Evolutionary conservation across 2,329 filamentous ascomycete genomes (phyloP).

Genomic region (Trichoderma sp.): DNA sequence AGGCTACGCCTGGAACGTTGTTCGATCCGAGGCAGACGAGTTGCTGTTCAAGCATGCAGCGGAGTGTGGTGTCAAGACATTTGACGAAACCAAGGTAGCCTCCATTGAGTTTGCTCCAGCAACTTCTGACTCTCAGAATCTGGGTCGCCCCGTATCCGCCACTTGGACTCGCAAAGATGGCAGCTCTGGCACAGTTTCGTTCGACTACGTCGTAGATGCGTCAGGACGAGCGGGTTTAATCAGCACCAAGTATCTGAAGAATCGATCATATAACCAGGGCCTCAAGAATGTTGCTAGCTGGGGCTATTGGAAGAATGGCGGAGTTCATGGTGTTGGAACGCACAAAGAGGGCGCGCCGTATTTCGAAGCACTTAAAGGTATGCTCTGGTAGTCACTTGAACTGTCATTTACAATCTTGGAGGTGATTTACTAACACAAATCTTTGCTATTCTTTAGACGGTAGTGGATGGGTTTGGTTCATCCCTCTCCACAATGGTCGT

Average conservation of each 20-base stretch:
- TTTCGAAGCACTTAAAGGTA: slow-evolving; percentile 43
- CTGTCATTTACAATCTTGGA: neutral
- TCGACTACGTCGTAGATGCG: slow-evolving; percentile 50
- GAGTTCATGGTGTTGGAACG: slow-evolving; percentile 35
- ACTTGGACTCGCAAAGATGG: slow-evolving; percentile 35
- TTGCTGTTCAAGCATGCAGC: slow-evolving; percentile 44
- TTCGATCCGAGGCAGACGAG: slow-evolving; percentile 46
- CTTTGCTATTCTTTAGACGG: slow-evolving; percentile 30
- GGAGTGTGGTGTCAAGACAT: slow-evolving; percentile 30
- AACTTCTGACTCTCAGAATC: slow-evolving; percentile 14
- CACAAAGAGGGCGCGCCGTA: slow-evolving; percentile 37
- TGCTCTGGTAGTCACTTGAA: neutral
- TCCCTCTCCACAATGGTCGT: slow-evolving; percentile 48
- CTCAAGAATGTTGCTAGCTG: slow-evolving; percentile 50
- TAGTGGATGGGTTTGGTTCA: slow-evolving; percentile 50
- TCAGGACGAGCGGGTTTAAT: slow-evolving; percentile 45
- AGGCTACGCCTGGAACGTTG: slow-evolving; percentile 44
- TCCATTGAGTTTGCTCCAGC: slow-evolving; percentile 31
- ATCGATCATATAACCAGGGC: slow-evolving; percentile 44
- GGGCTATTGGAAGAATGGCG: slow-evolving; percentile 44
- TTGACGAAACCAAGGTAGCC: slow-evolving; percentile 40
- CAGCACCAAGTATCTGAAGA: slow-evolving; percentile 48
- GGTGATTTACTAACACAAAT: neutral
- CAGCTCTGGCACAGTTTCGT: slow-evolving; percentile 39
- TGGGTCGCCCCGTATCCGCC: slow-evolving; percentile 36